phyloP scores from a whole-genome alignment of 2,329 filamentous ascomycete species.

The Scleromitrula shiraiana region DNA sequence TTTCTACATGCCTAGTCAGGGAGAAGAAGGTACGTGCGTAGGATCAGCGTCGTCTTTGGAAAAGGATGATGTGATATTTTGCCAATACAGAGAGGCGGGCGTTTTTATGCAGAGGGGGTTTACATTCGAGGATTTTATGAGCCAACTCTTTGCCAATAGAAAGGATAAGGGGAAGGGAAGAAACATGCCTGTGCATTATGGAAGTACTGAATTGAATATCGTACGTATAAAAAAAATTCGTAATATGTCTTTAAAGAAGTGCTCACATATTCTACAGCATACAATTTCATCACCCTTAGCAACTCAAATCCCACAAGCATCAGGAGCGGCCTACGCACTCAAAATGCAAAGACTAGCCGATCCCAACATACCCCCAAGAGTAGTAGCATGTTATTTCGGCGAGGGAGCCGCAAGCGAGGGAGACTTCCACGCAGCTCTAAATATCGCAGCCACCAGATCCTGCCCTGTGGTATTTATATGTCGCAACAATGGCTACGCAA shows the following conservation, averaged over 20 bases:
- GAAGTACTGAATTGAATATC: slow-evolving; percentile 74
- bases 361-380: slow-evolving; percentile 56
- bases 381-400: slow-evolving; percentile 81
- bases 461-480: slow-evolving; percentile 87
- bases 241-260: no score
- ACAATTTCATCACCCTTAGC: slow-evolving; percentile 80
- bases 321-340: slow-evolving; percentile 78
- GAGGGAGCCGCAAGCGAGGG: slow-evolving; percentile 87
- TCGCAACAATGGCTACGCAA: slow-evolving; percentile 88
- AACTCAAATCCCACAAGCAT: slow-evolving; percentile 82
- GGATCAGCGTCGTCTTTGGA: slow-evolving; percentile 77
- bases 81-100: slow-evolving; percentile 89
- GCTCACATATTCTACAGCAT: no score
- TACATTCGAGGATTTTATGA: slow-evolving; percentile 85
- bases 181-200: slow-evolving; percentile 98
- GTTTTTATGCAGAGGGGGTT: slow-evolving; percentile 88
- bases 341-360: slow-evolving; percentile 72
- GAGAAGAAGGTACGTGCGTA: slow-evolving; percentile 74
- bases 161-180: slow-evolving; percentile 73
- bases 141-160: slow-evolving; percentile 81
- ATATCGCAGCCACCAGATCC: slow-evolving; percentile 82
- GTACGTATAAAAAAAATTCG: slow-evolving; percentile 51
- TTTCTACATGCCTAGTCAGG: slow-evolving; percentile 77
- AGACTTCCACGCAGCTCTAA: slow-evolving; percentile 85
- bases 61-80: slow-evolving; percentile 85